Base-by-base conservation (phyloP, 305 asterid genomes). In the Fraxinus baroniana region DNA sequence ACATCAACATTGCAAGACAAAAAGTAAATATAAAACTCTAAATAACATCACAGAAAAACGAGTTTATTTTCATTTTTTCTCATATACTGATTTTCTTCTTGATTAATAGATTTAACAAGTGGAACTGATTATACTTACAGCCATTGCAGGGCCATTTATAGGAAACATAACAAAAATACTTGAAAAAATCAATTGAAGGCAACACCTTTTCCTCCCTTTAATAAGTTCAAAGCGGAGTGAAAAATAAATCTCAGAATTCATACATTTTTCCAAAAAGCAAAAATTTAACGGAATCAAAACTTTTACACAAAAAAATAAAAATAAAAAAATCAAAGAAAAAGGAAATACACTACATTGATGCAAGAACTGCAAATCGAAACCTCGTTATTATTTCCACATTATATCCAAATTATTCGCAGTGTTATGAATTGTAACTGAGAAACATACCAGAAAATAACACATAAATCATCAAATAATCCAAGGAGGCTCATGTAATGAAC, bases 401-500 rank as follows among this genome's bases (percentile, higher is more conserved):
- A 79, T 28, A 18, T 15, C 24, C 24, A 30, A 80, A 62, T 4
- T 17, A 55, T 4, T 62, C 1, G 32, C 73, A 68, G 76, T 70
- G 76, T 26, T 79, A 15, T 8, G 33, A 83, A 81, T 76, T 49
- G 79, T 83, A 15, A 70, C 62, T 35, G 1, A 64, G 15, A 64
- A 64, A 9, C 72, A 24, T 88, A 91, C 91, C 92, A 76, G 86
- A 83, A 87, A 83, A 70, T 86, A 84, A 79, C 44, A 84, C 80
- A 64, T 24, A 64, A 22, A 7, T 6, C 12, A 24, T 2, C 30
- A 64, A 64, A 64, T 64, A 2, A 87, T 86, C 93, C 90, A 84
- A 80, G 90, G 93, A 83, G 90, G 93, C 91, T 88, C 97, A 89
- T 90, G 79, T 89, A 89, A 83, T 55, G 76, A 76, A 44, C 81